Percentiles rank a stretch among this genome's conserved stretches.
phyloP scores from a whole-genome alignment of 768 basidiomycete genomes.

The Boletales sp. region DNA sequence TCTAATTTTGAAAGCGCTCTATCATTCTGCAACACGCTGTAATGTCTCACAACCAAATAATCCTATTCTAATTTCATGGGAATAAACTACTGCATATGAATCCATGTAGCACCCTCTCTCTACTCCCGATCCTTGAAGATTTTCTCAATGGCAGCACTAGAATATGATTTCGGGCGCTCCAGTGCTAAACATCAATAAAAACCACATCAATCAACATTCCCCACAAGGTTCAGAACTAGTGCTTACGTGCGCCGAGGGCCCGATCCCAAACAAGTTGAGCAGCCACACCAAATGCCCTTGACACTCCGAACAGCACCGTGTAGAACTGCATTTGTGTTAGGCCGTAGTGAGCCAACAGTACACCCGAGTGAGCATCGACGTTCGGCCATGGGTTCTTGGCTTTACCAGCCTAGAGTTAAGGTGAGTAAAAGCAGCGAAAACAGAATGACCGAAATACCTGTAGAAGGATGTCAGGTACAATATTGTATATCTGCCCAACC shows the following conservation, averaged over 20 bases:
- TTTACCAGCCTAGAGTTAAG: slow-evolving; percentile 63
- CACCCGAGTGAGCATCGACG: slow-evolving; percentile 96
- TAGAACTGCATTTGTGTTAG: slow-evolving; percentile 92
- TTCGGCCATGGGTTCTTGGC: slow-evolving; percentile 97
- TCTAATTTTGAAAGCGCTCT: no score
- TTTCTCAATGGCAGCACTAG: slow-evolving; percentile 72
- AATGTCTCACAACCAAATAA: no score
- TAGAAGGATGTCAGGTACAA: slow-evolving; percentile 88
- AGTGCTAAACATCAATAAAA: slow-evolving; percentile 47
- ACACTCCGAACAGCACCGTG: slow-evolving; percentile 95
- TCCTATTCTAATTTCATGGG: no score
- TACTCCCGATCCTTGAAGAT: slow-evolving; percentile 55
- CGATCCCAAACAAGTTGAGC: slow-evolving; percentile 93
- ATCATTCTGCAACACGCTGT: no score
- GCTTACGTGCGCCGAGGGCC: slow-evolving; percentile 85
- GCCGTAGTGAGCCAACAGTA: slow-evolving; percentile 81
- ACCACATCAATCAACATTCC: not conserved
- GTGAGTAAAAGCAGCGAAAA: slow-evolving; percentile 1
- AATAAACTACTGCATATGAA: no score
- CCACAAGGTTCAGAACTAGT: not conserved
- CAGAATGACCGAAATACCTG: slow-evolving; percentile 44
- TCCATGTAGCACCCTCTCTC: not conserved
- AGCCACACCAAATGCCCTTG: slow-evolving; percentile 88
- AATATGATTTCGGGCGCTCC: slow-evolving; percentile 91
- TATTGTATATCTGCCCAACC: slow-evolving; percentile 81